Conservation (phyloP, 2,329 filamentous ascomycete species). For the Penicillium sp. region DNA sequence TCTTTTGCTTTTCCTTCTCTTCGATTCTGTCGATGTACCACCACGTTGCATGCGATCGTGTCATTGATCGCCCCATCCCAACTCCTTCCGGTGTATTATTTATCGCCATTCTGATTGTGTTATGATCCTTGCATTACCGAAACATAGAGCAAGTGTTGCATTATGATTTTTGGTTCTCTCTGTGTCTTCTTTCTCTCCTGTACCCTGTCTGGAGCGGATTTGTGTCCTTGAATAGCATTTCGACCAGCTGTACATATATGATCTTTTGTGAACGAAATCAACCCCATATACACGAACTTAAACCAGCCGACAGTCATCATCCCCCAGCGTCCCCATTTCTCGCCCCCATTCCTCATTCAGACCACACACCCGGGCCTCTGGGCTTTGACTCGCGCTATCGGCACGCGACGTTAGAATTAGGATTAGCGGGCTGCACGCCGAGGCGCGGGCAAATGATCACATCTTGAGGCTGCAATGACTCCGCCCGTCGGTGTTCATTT, state of each 20-base stretch:
- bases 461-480: slow-evolving; percentile 16
- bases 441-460: slow-evolving; percentile 18
- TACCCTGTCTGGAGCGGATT: slow-evolving; percentile 7
- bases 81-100: slow-evolving; percentile 8
- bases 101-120: slow-evolving; percentile 14
- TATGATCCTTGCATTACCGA: slow-evolving; percentile 20
- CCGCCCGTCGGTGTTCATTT: slow-evolving; percentile 1
- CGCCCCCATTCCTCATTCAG: too few relatives aligned
- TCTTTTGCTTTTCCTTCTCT: neutral
- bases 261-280: slow-evolving; percentile 3
- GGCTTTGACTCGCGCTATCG: slow-evolving; percentile 16
- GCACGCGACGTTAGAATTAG: slow-evolving; percentile 9
- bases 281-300: neutral
- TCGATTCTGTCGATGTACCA: slow-evolving; percentile 10
- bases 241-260: slow-evolving; percentile 7
- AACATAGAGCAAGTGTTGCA: slow-evolving; percentile 18
- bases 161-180: slow-evolving; percentile 5
- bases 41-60: slow-evolving; percentile 15
- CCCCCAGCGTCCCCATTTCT: neutral
- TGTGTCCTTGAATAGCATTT: slow-evolving; percentile 6
- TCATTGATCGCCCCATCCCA: slow-evolving; percentile 7
- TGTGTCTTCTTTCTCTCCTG: neutral
- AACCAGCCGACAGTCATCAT: too few relatives aligned
- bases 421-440: slow-evolving; percentile 6
- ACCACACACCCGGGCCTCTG: neutral